Percentiles rank a stretch among this genome's conserved stretches.
Conservation (phyloP, 2,329 filamentous ascomycete genomes). For the Sarocladium brachiariae region DNA sequence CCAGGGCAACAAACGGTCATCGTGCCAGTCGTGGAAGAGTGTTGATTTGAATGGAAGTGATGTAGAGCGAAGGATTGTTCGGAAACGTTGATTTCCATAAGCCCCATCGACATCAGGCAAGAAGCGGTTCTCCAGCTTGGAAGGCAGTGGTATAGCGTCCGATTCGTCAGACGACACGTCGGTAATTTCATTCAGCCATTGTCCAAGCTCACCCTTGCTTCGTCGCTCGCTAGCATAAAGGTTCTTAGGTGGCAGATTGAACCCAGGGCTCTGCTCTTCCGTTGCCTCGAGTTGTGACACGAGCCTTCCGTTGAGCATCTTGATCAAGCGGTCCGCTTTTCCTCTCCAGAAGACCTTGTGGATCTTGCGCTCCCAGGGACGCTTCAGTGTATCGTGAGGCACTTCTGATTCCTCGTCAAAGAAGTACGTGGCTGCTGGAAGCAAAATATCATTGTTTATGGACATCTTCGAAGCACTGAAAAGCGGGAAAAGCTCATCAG, state of each 20-base stretch:
- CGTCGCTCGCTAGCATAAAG: slow-evolving; percentile 36
- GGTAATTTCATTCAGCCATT: slow-evolving; percentile 33
- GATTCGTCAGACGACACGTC: slow-evolving; percentile 20
- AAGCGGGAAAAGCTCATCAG: slow-evolving; percentile 49
- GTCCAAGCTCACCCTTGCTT: slow-evolving; percentile 27
- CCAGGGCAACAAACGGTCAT: slow-evolving; percentile 62
- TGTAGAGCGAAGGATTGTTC: slow-evolving; percentile 55
- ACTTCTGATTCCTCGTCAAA: slow-evolving; percentile 50
- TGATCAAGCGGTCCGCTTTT: slow-evolving; percentile 58
- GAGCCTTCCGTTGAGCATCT: slow-evolving; percentile 51
- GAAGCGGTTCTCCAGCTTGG: slow-evolving; percentile 27
- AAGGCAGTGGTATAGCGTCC: neutral
- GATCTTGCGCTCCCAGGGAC: slow-evolving; percentile 51
- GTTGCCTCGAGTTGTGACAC: neutral
- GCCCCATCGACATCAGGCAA: slow-evolving; percentile 67
- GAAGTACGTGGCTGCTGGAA: slow-evolving; percentile 60
- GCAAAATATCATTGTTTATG: slow-evolving; percentile 57
- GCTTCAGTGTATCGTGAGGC: slow-evolving; percentile 47
- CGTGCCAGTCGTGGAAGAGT: slow-evolving; percentile 70
- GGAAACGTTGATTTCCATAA: slow-evolving; percentile 56
- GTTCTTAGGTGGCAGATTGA: slow-evolving; percentile 36
- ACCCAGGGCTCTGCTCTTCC: slow-evolving; percentile 40
- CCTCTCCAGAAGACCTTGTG: slow-evolving; percentile 57
- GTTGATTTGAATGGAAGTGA: slow-evolving; percentile 65
- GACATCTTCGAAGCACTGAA: slow-evolving; percentile 58